Conservation (phyloP, 2,329 filamentous ascomycete genomes). For the Sphaerulina vaccinii region DNA sequence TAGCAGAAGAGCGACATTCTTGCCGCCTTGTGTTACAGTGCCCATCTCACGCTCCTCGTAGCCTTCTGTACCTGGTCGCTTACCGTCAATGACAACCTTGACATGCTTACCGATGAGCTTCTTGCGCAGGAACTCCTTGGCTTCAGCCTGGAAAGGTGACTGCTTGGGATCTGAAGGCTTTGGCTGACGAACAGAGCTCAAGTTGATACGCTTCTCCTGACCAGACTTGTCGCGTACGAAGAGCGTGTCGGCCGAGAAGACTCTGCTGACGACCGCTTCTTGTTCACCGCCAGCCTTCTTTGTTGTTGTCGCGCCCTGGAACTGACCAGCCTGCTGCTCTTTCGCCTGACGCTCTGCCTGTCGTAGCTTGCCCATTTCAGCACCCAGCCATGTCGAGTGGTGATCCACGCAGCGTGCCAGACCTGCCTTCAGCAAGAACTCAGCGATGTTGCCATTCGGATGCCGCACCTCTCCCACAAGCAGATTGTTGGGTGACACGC, state of each 20-base stretch:
- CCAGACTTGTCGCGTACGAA: conserved; percentile 82
- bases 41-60: conserved; percentile 95
- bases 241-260: conserved; percentile 86
- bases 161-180: conserved; percentile 84
- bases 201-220: conserved; percentile 80
- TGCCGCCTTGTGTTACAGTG: conserved; percentile 77
- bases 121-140: conserved; percentile 94
- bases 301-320: conserved; percentile 73
- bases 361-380: conserved; percentile 81
- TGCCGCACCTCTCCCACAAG: conserved; percentile 86
- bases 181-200: conserved; percentile 93
- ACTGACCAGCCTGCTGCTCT: conserved; percentile 71
- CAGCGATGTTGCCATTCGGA: conserved; percentile 83
- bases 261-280: conserved; percentile 80
- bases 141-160: conserved; percentile 83
- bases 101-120: conserved; percentile 95
- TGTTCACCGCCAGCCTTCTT: conserved; percentile 59
- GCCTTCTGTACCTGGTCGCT: conserved; percentile 82
- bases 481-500: conserved; percentile 84
- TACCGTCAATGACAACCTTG: conserved; percentile 82
- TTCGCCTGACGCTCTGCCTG: conserved; percentile 85
- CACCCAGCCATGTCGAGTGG: conserved; percentile 87
- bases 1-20: conserved; percentile 78
- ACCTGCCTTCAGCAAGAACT: conserved; percentile 84
- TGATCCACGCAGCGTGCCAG: conserved; percentile 92